These are phyloP conservation scores for Endotrypanum monterogeii DNA, from an alignment of 208 protist species.

Conservation along the genomic window DNA sequence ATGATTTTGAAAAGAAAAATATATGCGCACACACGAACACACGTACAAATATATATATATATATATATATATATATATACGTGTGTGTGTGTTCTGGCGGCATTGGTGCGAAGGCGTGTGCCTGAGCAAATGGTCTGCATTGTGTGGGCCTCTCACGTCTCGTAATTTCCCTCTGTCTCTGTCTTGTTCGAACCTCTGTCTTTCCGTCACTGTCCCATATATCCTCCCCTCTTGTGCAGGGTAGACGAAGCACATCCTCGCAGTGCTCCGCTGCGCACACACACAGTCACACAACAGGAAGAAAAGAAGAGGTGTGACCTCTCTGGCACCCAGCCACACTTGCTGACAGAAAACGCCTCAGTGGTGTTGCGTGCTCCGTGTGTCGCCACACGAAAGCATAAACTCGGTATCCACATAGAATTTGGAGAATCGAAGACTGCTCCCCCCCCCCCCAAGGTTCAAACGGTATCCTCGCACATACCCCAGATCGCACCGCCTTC, in stretches of 20 bases:
- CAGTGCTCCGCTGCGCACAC: too few species aligned
- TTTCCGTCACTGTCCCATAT: background rate
- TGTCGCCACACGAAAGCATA: too few species aligned
- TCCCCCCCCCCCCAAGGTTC: background rate
- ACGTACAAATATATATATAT: background rate
- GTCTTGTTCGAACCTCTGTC: background rate
- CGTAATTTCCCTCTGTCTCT: background rate
- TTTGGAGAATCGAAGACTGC: too few species aligned
- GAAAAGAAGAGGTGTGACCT: background rate
- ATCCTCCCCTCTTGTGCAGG: too few species aligned
- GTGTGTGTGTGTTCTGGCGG: too few species aligned
- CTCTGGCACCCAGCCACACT: background rate
- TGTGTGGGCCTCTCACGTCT: background rate
- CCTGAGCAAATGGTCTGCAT: too few species aligned
- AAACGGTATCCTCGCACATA: background rate
- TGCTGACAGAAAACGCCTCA: too few species aligned
- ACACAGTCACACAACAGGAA: background rate
- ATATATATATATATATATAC: background rate
- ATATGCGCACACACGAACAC: background rate
- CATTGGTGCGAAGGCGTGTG: too few species aligned
- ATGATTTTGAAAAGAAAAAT: slow-evolving; percentile 3
- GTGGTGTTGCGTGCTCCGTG: too few species aligned
- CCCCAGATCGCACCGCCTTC: background rate
- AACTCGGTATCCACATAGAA: too few species aligned
- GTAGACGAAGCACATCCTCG: too few species aligned